These are phyloP conservation scores for Metschnikowia gruessii DNA, from an alignment of 805 yeast species.

Conservation along the genomic window DNA sequence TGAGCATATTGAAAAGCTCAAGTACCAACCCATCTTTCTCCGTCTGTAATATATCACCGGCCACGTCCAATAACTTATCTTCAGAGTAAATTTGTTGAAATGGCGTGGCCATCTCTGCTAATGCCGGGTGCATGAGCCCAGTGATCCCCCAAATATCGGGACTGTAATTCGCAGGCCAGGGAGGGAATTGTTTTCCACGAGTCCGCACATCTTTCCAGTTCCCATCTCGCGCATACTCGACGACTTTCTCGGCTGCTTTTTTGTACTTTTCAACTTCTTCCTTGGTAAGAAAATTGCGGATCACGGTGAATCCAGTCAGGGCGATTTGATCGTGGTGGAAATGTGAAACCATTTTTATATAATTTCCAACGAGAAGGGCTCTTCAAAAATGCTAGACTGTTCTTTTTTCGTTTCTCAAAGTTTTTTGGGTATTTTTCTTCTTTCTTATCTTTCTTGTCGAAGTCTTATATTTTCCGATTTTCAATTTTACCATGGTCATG, in stretches of 20 bases:
- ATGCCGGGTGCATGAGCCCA: slow-evolving; percentile 47
- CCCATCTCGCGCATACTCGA: slow-evolving; percentile 44
- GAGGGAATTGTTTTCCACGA: slow-evolving; percentile 53
- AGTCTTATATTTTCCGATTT: neutral
- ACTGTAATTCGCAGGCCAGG: slow-evolving; percentile 50
- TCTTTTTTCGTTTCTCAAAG: neutral
- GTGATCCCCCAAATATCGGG: slow-evolving; percentile 55
- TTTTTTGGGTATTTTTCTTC: neutral
- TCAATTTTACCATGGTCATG: neutral
- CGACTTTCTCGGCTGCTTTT: slow-evolving; percentile 36
- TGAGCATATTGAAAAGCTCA: slow-evolving; percentile 52
- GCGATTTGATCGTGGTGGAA: slow-evolving; percentile 36
- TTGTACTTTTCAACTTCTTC: slow-evolving; percentile 38
- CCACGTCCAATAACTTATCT: slow-evolving; percentile 38
- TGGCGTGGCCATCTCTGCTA: slow-evolving; percentile 33
- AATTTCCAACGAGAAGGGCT: neutral
- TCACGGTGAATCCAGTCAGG: slow-evolving; percentile 36
- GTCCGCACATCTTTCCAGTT: slow-evolving; percentile 50
- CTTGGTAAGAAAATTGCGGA: slow-evolving; percentile 39
- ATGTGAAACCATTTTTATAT: slow-evolving; percentile 4
- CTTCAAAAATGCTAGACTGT: neutral
- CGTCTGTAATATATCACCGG: slow-evolving; percentile 44
- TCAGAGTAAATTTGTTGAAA: slow-evolving; percentile 42
- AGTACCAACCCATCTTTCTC: slow-evolving; percentile 34
- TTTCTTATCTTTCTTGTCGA: neutral